A percentile compares a stretch with the other conserved stretches of the same genome.
phyloP scores from a whole-genome alignment of 2,329 filamentous ascomycete genomes.

The Aspergillus pseudoglaucus region DNA sequence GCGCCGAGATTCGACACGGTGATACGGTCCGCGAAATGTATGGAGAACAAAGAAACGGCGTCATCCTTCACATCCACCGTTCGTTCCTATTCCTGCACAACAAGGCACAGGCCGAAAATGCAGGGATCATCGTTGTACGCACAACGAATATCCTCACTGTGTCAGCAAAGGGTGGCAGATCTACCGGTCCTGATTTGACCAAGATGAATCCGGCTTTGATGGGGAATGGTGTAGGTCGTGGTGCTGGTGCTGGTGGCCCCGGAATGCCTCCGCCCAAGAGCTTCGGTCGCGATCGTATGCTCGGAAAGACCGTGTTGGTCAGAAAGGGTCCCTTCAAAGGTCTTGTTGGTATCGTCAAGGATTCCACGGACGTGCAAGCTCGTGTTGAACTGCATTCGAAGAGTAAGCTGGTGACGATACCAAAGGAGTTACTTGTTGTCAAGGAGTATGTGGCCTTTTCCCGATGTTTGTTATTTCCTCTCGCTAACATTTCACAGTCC shows the following conservation, averaged over 20 bases:
- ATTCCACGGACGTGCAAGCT: constrained; percentile 77
- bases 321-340: constrained; percentile 86
- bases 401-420: constrained; percentile 80
- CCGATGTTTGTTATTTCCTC: background rate
- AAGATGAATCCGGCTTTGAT: constrained; percentile 90
- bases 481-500: constrained; percentile 30
- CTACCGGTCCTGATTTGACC: constrained; percentile 69
- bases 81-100: constrained; percentile 89
- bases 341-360: constrained; percentile 88
- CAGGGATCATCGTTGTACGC: constrained; percentile 81
- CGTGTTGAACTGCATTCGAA: constrained; percentile 92
- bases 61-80: constrained; percentile 88
- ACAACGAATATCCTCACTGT: constrained; percentile 81
- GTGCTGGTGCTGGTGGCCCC: constrained; percentile 32
- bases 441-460: constrained; percentile 60
- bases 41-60: constrained; percentile 77
- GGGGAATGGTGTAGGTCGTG: constrained; percentile 54
- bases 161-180: constrained; percentile 85
- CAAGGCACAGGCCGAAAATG: constrained; percentile 75
- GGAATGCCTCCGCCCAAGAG: constrained; percentile 63
- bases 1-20: constrained; percentile 83
- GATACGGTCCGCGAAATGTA: constrained; percentile 88
- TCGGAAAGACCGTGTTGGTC: constrained; percentile 88
- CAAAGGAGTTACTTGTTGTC: constrained; percentile 73
- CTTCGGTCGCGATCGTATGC: constrained; percentile 70